These are phyloP conservation scores for Penicillium thymicola DNA, from an alignment of 2,329 filamentous ascomycete species.

Conservation along the genomic window DNA sequence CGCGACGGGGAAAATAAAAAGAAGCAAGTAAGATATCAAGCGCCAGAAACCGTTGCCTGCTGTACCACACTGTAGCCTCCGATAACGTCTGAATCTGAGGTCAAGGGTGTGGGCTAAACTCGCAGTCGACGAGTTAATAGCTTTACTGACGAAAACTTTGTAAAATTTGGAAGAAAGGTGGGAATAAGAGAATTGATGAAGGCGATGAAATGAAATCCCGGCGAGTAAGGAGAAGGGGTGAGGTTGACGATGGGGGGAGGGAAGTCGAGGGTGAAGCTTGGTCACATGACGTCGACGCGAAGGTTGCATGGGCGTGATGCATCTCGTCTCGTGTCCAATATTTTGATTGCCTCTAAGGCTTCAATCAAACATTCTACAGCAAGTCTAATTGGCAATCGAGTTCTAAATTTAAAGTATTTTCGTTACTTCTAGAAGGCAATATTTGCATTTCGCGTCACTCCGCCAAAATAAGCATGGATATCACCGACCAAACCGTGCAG, in stretches of 20 bases:
- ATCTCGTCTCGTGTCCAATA: not conserved
- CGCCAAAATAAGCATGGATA: conserved; percentile 24
- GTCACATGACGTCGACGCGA: conserved; percentile 9
- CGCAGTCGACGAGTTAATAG: not conserved
- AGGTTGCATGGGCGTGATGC: not conserved
- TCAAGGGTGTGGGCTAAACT: conserved; percentile 2
- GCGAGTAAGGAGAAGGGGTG: conserved; percentile 1
- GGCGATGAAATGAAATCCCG: not conserved
- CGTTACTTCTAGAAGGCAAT: not conserved
- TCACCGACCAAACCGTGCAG: conserved; percentile 31
- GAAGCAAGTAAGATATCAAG: conserved; percentile 15
- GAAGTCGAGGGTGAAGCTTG: conserved; percentile 5
- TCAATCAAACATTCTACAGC: not conserved
- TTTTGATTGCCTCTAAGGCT: not conserved
- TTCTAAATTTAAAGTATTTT: not conserved
- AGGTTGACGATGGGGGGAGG: conserved; percentile 1
- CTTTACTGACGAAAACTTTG: not conserved
- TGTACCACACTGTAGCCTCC: conserved; percentile 12
- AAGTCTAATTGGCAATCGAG: not conserved
- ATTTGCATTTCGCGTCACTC: not conserved
- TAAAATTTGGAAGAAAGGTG: not conserved
- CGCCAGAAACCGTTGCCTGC: conserved; percentile 10
- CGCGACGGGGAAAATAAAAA: conserved; percentile 20
- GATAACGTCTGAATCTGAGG: conserved; percentile 10
- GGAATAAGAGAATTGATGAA: not conserved